Evolutionary conservation across 202 grass and related monocot genomes (phyloP).

Genomic region (Eragrostis tef): DNA sequence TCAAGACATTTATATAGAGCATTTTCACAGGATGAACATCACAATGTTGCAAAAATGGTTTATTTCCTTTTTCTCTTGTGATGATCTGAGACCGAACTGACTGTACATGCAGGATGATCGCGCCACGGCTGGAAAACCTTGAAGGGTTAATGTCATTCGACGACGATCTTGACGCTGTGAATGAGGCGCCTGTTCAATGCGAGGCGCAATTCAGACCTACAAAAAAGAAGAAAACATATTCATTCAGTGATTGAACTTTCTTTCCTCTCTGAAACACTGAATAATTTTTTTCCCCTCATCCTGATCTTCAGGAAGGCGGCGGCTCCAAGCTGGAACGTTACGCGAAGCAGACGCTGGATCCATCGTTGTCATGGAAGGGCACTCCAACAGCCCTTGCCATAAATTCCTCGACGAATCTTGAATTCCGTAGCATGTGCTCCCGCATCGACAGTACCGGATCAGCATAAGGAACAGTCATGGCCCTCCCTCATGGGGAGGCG

Average conservation of each 20-base stretch:
- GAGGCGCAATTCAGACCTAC: not conserved
- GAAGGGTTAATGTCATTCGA: slow-evolving; percentile 65
- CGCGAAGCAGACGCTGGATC: slow-evolving; percentile 54
- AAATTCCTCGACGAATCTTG: slow-evolving; percentile 33
- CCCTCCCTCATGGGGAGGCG: not conserved
- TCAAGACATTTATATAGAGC: no score
- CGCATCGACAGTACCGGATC: not conserved
- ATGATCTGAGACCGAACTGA: slow-evolving; percentile 2
- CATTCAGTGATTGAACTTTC: not conserved
- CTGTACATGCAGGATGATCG: slow-evolving; percentile 57
- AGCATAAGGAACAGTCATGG: slow-evolving; percentile 40
- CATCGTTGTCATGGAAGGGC: slow-evolving; percentile 89
- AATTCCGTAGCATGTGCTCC: slow-evolving; percentile 37
- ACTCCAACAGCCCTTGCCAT: not conserved
- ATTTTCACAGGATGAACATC: not conserved
- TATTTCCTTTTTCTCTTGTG: not conserved
- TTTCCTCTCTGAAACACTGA: slow-evolving; percentile 39
- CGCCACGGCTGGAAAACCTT: slow-evolving; percentile 50
- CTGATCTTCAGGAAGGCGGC: slow-evolving; percentile 55
- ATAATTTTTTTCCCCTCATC: not conserved
- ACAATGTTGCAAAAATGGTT: not conserved
- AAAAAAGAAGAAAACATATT: not conserved
- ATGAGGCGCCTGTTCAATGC: slow-evolving; percentile 30
- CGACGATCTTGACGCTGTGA: slow-evolving; percentile 50
- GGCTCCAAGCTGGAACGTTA: slow-evolving; percentile 67